phyloP scores from a whole-genome alignment of 306 rosid genomes.

The Sphenostylis stenocarpa region DNA sequence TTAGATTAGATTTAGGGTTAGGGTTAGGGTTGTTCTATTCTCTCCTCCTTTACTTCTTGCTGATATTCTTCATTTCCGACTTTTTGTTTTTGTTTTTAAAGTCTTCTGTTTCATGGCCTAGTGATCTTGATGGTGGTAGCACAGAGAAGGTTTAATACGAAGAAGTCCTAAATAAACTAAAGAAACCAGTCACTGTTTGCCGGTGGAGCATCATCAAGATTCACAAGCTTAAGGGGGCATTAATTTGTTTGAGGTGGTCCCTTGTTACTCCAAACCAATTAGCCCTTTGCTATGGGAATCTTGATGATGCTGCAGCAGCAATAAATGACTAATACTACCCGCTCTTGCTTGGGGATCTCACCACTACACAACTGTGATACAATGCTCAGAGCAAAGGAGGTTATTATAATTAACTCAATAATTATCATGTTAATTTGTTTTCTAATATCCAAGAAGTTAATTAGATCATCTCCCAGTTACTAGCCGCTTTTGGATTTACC shows the following conservation, averaged over 20 bases:
- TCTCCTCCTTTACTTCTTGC: neutral
- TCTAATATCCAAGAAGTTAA: neutral
- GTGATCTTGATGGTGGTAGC: neutral
- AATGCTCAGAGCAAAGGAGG: constrained; percentile 14
- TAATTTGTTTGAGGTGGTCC: constrained; percentile 33
- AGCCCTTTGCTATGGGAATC: constrained; percentile 62
- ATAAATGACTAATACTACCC: constrained; percentile 50
- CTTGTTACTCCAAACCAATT: constrained; percentile 23
- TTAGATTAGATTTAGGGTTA: constrained; percentile 43
- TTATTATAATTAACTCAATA: neutral
- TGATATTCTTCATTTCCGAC: neutral
- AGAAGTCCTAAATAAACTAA: neutral
- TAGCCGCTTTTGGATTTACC: neutral
- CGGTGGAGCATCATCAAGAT: constrained; percentile 96
- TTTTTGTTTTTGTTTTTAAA: neutral
- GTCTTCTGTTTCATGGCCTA: constrained; percentile 25
- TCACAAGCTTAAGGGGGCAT: constrained; percentile 53
- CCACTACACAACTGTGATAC: constrained; percentile 5
- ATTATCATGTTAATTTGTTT: constrained; percentile 2
- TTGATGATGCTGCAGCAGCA: constrained; percentile 95
- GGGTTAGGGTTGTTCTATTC: constrained; percentile 40
- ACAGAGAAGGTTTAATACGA: neutral
- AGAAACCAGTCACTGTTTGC: constrained; percentile 55
- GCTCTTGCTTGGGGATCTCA: neutral
- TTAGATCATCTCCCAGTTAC: neutral